Conservation (phyloP, 2,329 filamentous ascomycete species). For the Cladobotryum protrusum region DNA sequence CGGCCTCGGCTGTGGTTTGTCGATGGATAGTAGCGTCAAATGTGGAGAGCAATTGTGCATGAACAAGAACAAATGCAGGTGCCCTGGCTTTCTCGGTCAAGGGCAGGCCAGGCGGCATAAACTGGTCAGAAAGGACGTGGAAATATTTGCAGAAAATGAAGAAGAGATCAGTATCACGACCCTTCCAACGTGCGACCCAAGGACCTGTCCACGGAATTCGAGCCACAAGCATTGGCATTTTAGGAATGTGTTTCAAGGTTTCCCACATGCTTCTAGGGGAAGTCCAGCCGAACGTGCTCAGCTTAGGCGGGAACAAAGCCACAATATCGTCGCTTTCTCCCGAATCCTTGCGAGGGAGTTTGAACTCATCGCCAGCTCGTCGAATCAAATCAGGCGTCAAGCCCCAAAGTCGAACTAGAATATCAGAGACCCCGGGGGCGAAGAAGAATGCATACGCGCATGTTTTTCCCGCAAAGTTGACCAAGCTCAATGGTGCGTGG, state of each 20-base stretch:
- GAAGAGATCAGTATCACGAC: slow-evolving; percentile 80
- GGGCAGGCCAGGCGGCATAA: slow-evolving; percentile 51
- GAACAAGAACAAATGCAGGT: slow-evolving; percentile 73
- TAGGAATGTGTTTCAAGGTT: slow-evolving; percentile 59
- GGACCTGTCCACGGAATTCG: slow-evolving; percentile 79
- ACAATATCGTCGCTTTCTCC: slow-evolving; percentile 59
- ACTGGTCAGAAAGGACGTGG: slow-evolving; percentile 70
- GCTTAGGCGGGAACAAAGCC: slow-evolving; percentile 60
- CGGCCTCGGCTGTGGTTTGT: slow-evolving; percentile 49
- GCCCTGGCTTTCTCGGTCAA: slow-evolving; percentile 54
- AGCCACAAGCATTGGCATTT: slow-evolving; percentile 59
- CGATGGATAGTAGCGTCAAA: slow-evolving; percentile 81
- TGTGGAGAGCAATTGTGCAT: slow-evolving; percentile 73
- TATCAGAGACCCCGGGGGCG: slow-evolving; percentile 76
- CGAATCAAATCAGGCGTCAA: slow-evolving; percentile 62
- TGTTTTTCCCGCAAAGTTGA: slow-evolving; percentile 84
- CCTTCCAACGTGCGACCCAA: slow-evolving; percentile 82
- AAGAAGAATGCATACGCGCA: slow-evolving; percentile 94
- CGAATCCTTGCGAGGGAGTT: slow-evolving; percentile 50
- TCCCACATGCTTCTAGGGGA: slow-evolving; percentile 43
- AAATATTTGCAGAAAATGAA: slow-evolving; percentile 90
- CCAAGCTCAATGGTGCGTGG: slow-evolving; percentile 58
- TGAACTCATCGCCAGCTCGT: slow-evolving; percentile 64
- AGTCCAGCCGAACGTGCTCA: slow-evolving; percentile 54
- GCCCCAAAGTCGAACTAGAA: slow-evolving; percentile 76